Evolutionary conservation across 805 yeast genomes (phyloP).

Genomic region (Candida boleticola): DNA sequence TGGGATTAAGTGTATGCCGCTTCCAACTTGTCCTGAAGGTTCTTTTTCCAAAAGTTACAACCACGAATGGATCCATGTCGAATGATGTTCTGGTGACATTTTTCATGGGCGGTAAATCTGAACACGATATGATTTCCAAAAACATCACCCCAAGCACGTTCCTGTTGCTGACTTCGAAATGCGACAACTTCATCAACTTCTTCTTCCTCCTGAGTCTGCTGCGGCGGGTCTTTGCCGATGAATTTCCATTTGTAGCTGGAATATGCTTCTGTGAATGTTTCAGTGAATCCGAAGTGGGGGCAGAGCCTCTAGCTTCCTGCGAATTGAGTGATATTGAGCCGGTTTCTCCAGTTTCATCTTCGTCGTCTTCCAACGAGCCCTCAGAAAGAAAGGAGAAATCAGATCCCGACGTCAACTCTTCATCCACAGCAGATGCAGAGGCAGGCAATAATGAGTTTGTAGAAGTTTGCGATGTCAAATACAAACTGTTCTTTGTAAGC

Average conservation of each 20-base stretch:
- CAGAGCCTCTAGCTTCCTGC: not conserved
- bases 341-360: not conserved
- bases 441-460: not conserved
- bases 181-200: conserved; percentile 5
- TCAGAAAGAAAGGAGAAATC: not conserved
- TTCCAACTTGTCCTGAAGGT: conserved; percentile 84
- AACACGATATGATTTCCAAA: conserved; percentile 70
- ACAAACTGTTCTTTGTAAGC: not conserved
- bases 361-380: not conserved
- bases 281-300: not conserved
- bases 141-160: conserved; percentile 67
- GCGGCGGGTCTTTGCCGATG: not conserved
- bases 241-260: not conserved
- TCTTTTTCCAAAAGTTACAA: conserved; percentile 83
- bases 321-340: too few species aligned
- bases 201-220: not conserved
- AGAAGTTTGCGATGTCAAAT: not conserved
- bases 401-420: not conserved
- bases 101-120: conserved; percentile 74
- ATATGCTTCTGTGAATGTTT: not conserved
- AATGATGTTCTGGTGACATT: conserved; percentile 73
- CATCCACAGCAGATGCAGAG: not conserved
- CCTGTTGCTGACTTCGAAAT: conserved; percentile 38
- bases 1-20: conserved; percentile 78
- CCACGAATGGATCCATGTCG: conserved; percentile 96